phyloP scores from a whole-genome alignment of 495 filamentous ascomycete species.

The Penicillium turbatum region DNA sequence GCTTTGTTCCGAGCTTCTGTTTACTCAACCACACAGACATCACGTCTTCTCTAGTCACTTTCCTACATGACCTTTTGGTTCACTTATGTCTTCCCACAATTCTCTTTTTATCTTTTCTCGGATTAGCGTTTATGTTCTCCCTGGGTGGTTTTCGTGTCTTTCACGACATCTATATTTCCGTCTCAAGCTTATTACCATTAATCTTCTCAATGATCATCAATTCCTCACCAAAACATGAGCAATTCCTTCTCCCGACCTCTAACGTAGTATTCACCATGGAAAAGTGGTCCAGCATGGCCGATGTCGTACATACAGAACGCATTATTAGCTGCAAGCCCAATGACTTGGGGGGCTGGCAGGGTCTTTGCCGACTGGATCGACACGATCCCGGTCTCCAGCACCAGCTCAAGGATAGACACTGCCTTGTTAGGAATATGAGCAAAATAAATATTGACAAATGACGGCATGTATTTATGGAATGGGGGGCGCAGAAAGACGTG shows the following conservation, averaged over 20 bases:
- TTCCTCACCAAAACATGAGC: neutral
- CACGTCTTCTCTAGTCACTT: slow-evolving; percentile 4
- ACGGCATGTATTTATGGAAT: neutral
- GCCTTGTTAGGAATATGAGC: neutral
- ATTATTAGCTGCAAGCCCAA: slow-evolving; percentile 8
- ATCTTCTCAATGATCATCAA: slow-evolving; percentile 3
- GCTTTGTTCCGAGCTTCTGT: neutral
- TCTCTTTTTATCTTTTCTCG: neutral
- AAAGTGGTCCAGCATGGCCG: neutral
- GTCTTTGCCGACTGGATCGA: slow-evolving; percentile 9
- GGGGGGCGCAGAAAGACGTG: neutral
- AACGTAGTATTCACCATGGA: neutral
- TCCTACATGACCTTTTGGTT: slow-evolving; percentile 6
- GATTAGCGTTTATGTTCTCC: slow-evolving; percentile 8
- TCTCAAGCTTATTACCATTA: neutral
- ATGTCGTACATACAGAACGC: neutral
- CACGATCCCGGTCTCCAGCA: neutral
- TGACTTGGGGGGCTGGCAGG: slow-evolving; percentile 8
- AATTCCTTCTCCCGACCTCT: neutral
- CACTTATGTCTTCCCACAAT: slow-evolving; percentile 7
- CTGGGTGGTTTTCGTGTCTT: neutral
- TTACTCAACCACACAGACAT: slow-evolving; percentile 5
- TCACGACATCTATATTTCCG: slow-evolving; percentile 1
- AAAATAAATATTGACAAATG: neutral
- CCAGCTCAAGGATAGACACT: neutral